These are phyloP conservation scores for Chlamydomonas sp. DNA, from an alignment of 139 green algal species.

Conservation along the genomic window DNA sequence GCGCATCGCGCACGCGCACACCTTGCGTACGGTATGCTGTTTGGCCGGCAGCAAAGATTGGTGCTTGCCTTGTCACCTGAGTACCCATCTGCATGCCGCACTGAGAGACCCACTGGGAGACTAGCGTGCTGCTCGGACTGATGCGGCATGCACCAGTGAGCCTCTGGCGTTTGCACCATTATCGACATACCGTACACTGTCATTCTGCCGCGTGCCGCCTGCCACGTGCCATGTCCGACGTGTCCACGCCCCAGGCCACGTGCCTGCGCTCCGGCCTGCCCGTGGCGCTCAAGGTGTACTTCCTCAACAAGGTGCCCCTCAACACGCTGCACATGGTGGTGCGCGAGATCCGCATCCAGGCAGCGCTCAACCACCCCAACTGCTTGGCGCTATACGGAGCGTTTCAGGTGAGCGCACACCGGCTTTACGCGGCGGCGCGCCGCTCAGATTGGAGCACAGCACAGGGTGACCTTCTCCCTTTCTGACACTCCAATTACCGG, in stretches of 20 bases:
- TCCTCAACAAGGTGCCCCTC: neutral
- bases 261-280: neutral
- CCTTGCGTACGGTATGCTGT: neutral
- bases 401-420: neutral
- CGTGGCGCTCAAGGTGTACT: conserved; percentile 18
- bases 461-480: too few species aligned
- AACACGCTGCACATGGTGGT: conserved; percentile 9
- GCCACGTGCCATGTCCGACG: neutral
- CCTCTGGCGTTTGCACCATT: too few species aligned
- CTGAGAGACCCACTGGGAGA: too few species aligned
- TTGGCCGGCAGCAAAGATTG: neutral
- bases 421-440: neutral
- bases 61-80: too few species aligned
- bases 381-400: neutral
- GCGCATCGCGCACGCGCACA: neutral
- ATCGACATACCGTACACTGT: neutral
- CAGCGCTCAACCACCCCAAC: neutral
- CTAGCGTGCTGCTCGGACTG: too few species aligned
- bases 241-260: neutral
- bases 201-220: neutral
- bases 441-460: too few species aligned
- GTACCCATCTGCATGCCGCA: too few species aligned
- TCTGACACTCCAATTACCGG: too few species aligned
- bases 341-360: conserved; percentile 12
- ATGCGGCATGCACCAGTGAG: too few species aligned